Base-by-base conservation (phyloP, 805 yeast species). In the Barnettozyma wickerhamii region DNA sequence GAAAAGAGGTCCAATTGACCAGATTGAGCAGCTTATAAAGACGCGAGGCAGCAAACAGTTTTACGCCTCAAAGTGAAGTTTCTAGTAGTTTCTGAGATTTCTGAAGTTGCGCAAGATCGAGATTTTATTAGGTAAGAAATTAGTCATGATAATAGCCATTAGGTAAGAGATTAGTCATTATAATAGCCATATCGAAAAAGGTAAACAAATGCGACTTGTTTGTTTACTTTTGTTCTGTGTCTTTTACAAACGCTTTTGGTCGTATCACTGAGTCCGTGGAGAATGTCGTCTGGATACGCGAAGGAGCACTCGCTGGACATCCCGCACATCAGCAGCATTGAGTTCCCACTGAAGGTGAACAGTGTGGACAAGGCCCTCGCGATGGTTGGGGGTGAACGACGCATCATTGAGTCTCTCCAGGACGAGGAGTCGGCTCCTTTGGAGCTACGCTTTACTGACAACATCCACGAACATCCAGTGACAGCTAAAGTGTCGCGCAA, bases 311-410 rank as follows among this genome's bases (percentile, higher is more conserved):
- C 84, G 10, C 60, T 86, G 54, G 93, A 85, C 50, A 70, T 85
- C 1, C 93, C 95, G 7, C 79, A 80, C 50, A 78, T 79, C 19
- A 71, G 84, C 5, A 75, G 90, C 3, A 74, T 90, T 14, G 97
- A 90, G 55, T 71, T 84, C 44, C 97, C 97, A 0, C 62, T 88
- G 23, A 69, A 72, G 14, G 90, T 90, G 7, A 69, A 71, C 29
- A 72, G 89, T 55, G 63, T 75, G 0, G 72, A 70, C 15, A 72
- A 69, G 36, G 95, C 95, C 0, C 60, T 89, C 10, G 59, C 62
- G 6, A 75, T 83, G 78, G 74, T 84, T 39, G 93, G 93, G 7
- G 93, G 91, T 46, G 60, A 53, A 52, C 59, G 51, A 38, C 58
- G 58, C 30, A 50, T 66, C 17, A 60, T 57, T 28, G 45, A 60